Percentiles rank a stretch among this genome's conserved stretches.
phyloP scores from a whole-genome alignment of 345 rosid genomes.

The Draba incana region DNA sequence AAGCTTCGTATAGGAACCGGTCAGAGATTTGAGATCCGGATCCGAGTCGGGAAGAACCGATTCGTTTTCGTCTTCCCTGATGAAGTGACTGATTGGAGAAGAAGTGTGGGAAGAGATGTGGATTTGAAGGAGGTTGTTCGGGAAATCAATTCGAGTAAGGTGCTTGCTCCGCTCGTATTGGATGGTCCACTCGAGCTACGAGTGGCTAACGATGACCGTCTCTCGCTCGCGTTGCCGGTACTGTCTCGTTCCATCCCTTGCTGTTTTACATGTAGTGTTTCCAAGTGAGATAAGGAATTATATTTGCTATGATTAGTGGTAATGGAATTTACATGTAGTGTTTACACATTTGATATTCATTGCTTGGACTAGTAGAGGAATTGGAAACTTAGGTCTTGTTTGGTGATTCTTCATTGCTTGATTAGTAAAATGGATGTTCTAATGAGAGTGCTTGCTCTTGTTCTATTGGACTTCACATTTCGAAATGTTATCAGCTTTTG shows the following conservation, averaged over 20 bases:
- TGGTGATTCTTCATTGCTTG: neutral
- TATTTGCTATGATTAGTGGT: neutral
- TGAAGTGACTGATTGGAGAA: constrained; percentile 57
- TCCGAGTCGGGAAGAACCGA: constrained; percentile 60
- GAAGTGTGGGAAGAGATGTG: constrained; percentile 36
- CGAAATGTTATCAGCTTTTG: neutral
- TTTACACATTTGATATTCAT: neutral
- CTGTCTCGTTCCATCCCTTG: neutral
- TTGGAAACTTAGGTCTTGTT: neutral
- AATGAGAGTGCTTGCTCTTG: neutral
- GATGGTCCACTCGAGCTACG: constrained; percentile 73
- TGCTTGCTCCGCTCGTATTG: constrained; percentile 52
- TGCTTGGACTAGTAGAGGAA: constrained; percentile 1
- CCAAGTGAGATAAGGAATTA: no score
- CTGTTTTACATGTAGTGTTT: neutral
- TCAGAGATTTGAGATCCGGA: constrained; percentile 61
- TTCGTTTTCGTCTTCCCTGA: constrained; percentile 59
- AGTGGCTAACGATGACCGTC: constrained; percentile 43
- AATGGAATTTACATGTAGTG: neutral
- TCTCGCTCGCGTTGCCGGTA: constrained; percentile 68
- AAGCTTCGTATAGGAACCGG: constrained; percentile 53
- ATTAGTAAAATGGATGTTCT: neutral
- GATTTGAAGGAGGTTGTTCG: constrained; percentile 47
- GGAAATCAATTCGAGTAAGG: constrained; percentile 46
- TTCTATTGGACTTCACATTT: constrained; percentile 5